A percentile compares a stretch with the other conserved stretches of the same genome.
Conservation (phyloP, 202 grass and related monocot species). For the Cymbopogon flexuosus region DNA sequence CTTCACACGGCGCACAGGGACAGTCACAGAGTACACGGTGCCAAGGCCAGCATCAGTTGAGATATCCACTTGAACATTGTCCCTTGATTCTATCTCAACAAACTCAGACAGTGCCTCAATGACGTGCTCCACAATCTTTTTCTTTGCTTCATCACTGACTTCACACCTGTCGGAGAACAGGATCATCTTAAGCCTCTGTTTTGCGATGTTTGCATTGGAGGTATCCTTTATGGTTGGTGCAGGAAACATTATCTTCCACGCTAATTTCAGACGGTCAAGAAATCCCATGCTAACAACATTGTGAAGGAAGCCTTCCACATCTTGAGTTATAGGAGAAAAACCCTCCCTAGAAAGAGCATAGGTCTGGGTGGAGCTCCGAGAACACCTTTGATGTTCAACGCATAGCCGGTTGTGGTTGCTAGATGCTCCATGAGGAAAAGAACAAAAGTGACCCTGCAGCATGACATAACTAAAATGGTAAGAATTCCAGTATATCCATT, state of each 20-base stretch:
- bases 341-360: slow-evolving; percentile 43
- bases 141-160: slow-evolving; percentile 84
- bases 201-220: slow-evolving; percentile 85
- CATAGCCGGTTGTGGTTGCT: slow-evolving; percentile 21
- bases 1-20: slow-evolving; percentile 75
- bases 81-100: slow-evolving; percentile 86
- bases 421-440: slow-evolving; percentile 37
- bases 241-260: slow-evolving; percentile 82
- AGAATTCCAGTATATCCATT: not conserved
- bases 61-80: slow-evolving; percentile 84
- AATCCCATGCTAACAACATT: slow-evolving; percentile 65
- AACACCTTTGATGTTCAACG: slow-evolving; percentile 27
- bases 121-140: slow-evolving; percentile 78
- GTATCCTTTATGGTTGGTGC: slow-evolving; percentile 45
- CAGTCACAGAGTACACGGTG: slow-evolving; percentile 75
- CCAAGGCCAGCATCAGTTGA: slow-evolving; percentile 76
- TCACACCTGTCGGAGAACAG: slow-evolving; percentile 88
- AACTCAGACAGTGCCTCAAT: slow-evolving; percentile 70
- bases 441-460: slow-evolving; percentile 33
- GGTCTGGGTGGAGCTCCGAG: slow-evolving; percentile 9
- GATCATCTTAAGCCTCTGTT: slow-evolving; percentile 95
- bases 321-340: slow-evolving; percentile 63
- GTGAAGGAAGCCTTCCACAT: slow-evolving; percentile 61
- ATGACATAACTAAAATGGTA: not conserved
- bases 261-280: slow-evolving; percentile 70